Conservation (phyloP, 2,329 filamentous ascomycete species). For the Trichoderma guizhouense region DNA sequence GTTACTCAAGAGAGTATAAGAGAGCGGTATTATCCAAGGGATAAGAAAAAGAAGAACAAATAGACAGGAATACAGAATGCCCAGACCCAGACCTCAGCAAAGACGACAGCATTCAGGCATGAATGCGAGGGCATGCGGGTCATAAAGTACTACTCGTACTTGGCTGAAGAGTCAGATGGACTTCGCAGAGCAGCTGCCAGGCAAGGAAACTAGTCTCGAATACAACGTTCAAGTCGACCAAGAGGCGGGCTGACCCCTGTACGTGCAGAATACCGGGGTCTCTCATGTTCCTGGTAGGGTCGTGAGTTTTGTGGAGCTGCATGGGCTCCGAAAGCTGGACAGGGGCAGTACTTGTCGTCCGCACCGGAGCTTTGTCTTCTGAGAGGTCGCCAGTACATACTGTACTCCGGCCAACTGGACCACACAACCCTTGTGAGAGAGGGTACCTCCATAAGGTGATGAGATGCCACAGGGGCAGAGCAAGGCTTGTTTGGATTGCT, state of each 20-base stretch:
- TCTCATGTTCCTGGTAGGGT: constrained; percentile 12
- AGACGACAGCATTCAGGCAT: constrained; percentile 21
- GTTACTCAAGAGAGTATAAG: neutral
- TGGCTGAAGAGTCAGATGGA: constrained; percentile 21
- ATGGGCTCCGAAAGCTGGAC: constrained; percentile 13
- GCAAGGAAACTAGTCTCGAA: constrained; percentile 12
- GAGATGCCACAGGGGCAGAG: constrained; percentile 13
- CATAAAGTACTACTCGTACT: constrained; percentile 30
- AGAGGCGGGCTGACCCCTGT: constrained; percentile 18
- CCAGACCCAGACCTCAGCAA: constrained; percentile 18
- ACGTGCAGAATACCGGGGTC: constrained; percentile 15
- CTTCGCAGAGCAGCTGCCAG: constrained; percentile 19
- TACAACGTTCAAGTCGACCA: constrained; percentile 11
- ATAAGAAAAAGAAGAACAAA: neutral
- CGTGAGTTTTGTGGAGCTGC: constrained; percentile 11
- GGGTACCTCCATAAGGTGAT: constrained; percentile 13
- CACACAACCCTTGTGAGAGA: constrained; percentile 1
- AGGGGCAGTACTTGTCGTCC: constrained; percentile 8
- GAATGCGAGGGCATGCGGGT: constrained; percentile 25
- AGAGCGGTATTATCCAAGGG: constrained; percentile 7
- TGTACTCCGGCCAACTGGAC: constrained; percentile 2
- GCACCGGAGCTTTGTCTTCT: neutral
- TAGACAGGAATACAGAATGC: neutral
- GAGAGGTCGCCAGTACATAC: constrained; percentile 2
- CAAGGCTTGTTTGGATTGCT: constrained; percentile 10